Evolutionary conservation across 2,329 filamentous ascomycete species (phyloP).

Genomic region (Periconia digitata): DNA sequence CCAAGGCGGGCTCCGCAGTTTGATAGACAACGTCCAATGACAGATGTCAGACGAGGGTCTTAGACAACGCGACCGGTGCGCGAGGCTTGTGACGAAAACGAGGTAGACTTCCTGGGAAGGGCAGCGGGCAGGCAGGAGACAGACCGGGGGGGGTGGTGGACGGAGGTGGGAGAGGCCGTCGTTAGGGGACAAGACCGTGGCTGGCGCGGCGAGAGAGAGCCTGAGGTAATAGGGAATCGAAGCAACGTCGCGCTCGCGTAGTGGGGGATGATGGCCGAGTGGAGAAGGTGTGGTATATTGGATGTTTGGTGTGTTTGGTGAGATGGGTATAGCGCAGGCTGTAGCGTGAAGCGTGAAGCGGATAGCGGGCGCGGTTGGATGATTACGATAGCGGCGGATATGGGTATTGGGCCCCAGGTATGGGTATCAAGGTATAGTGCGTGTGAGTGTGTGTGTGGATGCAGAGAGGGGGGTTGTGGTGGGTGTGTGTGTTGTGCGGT

Average conservation of each 20-base stretch:
- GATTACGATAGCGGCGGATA: conserved; percentile 3
- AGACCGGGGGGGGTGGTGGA: conserved; percentile 23
- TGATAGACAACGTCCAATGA: conserved; percentile 34
- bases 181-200: not conserved
- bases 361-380: not conserved
- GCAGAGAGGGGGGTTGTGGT: not conserved
- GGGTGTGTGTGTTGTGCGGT: conserved; percentile 1
- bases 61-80: conserved; percentile 32
- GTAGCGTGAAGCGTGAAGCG: not conserved
- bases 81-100: conserved; percentile 41
- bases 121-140: conserved; percentile 12
- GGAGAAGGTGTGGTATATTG: not conserved
- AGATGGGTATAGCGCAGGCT: not conserved
- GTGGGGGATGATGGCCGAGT: not conserved
- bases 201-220: not conserved
- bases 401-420: conserved; percentile 1
- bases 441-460: not conserved
- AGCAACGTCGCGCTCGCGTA: conserved; percentile 1
- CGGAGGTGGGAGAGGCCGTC: not conserved
- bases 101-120: conserved; percentile 15
- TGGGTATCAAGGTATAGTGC: too few species aligned
- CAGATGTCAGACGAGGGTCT: conserved; percentile 40
- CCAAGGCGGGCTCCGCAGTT: conserved; percentile 24
- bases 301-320: not conserved
- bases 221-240: not conserved